These are phyloP conservation scores for Typha latifolia DNA, from an alignment of 176 grass and related monocot species.

Conservation along the genomic window DNA sequence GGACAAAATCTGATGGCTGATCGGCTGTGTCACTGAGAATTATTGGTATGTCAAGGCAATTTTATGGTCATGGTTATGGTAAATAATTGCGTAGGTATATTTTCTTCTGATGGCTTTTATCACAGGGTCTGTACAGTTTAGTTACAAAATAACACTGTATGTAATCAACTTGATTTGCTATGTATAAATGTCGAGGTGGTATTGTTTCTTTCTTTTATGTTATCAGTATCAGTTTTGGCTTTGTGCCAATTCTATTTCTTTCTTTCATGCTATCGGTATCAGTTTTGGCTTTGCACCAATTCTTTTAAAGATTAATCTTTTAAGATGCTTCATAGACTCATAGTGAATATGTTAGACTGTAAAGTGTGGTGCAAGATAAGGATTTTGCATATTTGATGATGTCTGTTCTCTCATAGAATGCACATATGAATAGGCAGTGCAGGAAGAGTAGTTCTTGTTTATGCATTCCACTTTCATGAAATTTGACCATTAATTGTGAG, in stretches of 20 bases:
- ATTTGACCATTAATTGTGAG: background rate
- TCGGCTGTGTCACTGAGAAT: background rate
- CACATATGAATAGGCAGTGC: background rate
- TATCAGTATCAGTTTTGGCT: too few species aligned
- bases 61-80: background rate
- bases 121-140: background rate
- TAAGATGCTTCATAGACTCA: too few species aligned
- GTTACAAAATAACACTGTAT: background rate
- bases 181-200: background rate
- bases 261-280: background rate
- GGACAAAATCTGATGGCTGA: slow-evolving; percentile 33
- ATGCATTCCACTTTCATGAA: background rate
- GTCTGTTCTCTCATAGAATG: too few species aligned
- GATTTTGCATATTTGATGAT: too few species aligned
- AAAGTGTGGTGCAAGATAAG: background rate
- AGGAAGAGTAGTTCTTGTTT: background rate
- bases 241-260: background rate
- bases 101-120: too few species aligned
- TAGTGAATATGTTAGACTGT: too few species aligned
- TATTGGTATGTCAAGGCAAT: background rate
- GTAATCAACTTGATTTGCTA: background rate
- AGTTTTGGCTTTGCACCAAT: too few species aligned
- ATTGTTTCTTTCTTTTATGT: background rate
- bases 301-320: too few species aligned
- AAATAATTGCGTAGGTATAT: background rate